Evolutionary conservation across 179 eudicot species (phyloP).

Genomic region (Drosera spatulata): DNA sequence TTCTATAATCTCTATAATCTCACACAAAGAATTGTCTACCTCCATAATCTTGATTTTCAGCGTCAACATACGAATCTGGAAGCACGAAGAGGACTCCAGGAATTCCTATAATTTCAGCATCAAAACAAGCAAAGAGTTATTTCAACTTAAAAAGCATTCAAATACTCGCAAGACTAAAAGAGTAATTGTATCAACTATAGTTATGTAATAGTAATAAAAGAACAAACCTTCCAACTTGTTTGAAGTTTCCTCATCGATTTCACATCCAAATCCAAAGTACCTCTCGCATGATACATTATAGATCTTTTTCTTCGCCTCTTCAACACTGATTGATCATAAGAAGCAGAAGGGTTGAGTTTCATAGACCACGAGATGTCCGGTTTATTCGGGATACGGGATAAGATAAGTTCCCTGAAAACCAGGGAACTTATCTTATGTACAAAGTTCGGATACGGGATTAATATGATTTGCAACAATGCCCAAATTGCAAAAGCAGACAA

Average conservation of each 20-base stretch:
- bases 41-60: conserved; percentile 93
- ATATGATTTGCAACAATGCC: too few relatives aligned
- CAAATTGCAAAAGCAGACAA: too few relatives aligned
- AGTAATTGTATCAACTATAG: too few relatives aligned
- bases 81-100: conserved; percentile 95
- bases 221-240: conserved; percentile 85
- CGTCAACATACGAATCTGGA: conserved; percentile 96
- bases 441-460: too few relatives aligned
- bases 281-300: conserved; percentile 92
- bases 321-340: conserved; percentile 43
- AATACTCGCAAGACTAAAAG: too few relatives aligned
- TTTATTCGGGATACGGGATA: too few relatives aligned
- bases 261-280: conserved; percentile 96
- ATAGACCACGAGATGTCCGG: neutral
- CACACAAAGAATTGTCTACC: conserved; percentile 24
- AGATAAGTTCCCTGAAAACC: too few relatives aligned
- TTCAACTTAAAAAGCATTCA: too few relatives aligned
- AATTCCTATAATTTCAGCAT: conserved; percentile 29
- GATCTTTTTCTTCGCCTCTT: conserved; percentile 85
- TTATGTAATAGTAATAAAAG: neutral
- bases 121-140: too few relatives aligned
- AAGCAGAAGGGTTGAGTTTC: neutral
- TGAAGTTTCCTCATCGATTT: conserved; percentile 90
- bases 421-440: too few relatives aligned
- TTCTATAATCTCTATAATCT: too few relatives aligned